Base-by-base conservation (phyloP, 2,329 filamentous ascomycete species). In the Botrytis deweyae region DNA sequence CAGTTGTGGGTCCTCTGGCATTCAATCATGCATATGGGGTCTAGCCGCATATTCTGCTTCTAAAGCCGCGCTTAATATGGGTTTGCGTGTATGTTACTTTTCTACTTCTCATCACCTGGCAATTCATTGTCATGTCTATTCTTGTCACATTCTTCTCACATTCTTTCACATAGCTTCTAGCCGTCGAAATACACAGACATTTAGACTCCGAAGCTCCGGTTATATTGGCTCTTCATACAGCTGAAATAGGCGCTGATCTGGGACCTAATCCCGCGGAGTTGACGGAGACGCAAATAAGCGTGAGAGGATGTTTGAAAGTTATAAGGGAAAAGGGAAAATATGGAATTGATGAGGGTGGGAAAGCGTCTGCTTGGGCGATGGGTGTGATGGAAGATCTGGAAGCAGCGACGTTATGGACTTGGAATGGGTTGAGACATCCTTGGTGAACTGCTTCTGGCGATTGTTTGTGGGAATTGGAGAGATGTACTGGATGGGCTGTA, bases 1-100 rank as follows among this genome's bases (percentile, higher is more conserved):
- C 29, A 88, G 89, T 78, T 88, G 86, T 0, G 87, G 87, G 22
- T 89, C 87, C 0, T 82, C 85, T 3, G 80, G 82, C 10, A 89
- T 89, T 73, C 84, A 84, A 20, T 84, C 85, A n/a, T 84, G 85
- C 78, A 87, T 89, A 79, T 87, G 89, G 77, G 87, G 82, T 0
- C 89, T 89, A 74, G 87, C 86, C 1, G 88, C 87, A 18, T 89
- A 89, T 78, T 84, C 84, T 8, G 87, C 87, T 0, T 87, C 85
- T 5, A 89, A 89, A 79, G 85, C 87, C 2, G 88, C 88, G 0
- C 77, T 90, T 72, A 89, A 89, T 75, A 87, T 88, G 81, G 85
- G 85, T 72, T 80, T 89, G 4, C 78, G 86, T 25, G 70, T 72
- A 55, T 33, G 61, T 72, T 36, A 16, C 14, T 52, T 22, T 22